A percentile compares a stretch with the other conserved stretches of the same genome.
Conservation (phyloP, 768 basidiomycete species). For the Pleurotus tuber-regium region DNA sequence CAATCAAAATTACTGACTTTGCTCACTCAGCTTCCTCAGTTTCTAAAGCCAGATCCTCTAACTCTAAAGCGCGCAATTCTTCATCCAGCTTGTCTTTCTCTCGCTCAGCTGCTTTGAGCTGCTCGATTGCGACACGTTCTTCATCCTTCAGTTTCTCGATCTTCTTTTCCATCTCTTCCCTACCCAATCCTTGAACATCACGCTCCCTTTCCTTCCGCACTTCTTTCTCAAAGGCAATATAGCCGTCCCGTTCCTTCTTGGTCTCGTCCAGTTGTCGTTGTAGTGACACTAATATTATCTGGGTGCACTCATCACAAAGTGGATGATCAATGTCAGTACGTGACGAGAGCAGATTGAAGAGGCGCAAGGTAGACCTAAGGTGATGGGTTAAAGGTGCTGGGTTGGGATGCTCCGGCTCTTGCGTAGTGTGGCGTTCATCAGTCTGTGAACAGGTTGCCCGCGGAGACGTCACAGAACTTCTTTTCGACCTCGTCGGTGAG, state of each 20-base stretch:
- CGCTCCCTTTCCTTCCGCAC: constrained; percentile 78
- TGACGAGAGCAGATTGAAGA: constrained; percentile 76
- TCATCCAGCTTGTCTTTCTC: constrained; percentile 75
- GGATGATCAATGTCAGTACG: constrained; percentile 88
- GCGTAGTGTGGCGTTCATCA: constrained; percentile 18
- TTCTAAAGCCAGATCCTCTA: constrained; percentile 76
- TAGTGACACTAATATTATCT: constrained; percentile 71
- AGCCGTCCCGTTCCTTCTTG: constrained; percentile 88
- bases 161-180: constrained; percentile 67
- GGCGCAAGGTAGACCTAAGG: constrained; percentile 67
- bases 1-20: neutral
- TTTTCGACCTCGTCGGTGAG: constrained; percentile 40
- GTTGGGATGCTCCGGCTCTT: constrained; percentile 51
- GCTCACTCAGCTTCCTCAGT: constrained; percentile 82
- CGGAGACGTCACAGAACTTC: constrained; percentile 36
- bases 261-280: constrained; percentile 85
- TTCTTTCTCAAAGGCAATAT: constrained; percentile 90
- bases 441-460: constrained; percentile 17
- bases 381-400: constrained; percentile 78
- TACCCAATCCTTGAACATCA: constrained; percentile 56
- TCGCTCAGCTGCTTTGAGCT: constrained; percentile 71
- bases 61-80: constrained; percentile 67
- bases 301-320: constrained; percentile 92
- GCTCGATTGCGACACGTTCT: constrained; percentile 66
- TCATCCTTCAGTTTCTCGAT: constrained; percentile 72